Percentiles rank a stretch among this genome's conserved stretches.
These are phyloP conservation scores for Teunomyces kruisii DNA, from an alignment of 805 yeast genomes.

Conservation along the genomic window DNA sequence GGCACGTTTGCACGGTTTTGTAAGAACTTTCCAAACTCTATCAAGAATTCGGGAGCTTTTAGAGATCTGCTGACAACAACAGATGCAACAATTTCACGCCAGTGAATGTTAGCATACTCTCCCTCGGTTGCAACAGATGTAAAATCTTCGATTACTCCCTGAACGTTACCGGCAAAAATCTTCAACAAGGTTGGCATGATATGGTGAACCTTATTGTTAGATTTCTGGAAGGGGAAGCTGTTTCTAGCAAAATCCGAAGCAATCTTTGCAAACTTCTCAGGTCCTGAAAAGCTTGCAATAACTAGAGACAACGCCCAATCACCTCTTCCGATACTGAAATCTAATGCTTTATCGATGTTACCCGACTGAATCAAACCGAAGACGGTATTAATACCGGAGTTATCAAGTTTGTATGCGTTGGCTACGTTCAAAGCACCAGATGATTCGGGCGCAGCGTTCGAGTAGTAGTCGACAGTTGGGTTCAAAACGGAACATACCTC, in stretches of 20 bases:
- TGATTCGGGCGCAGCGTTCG: slow-evolving; percentile 28
- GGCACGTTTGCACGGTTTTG: slow-evolving; percentile 21
- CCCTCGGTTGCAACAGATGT: slow-evolving; percentile 39
- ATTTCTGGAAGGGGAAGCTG: slow-evolving; percentile 40
- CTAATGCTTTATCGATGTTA: slow-evolving; percentile 63
- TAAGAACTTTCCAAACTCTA: slow-evolving; percentile 53
- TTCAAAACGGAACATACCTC: slow-evolving; percentile 39
- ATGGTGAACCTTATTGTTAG: slow-evolving; percentile 40
- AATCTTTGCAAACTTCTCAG: slow-evolving; percentile 56
- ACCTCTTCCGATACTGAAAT: slow-evolving; percentile 56
- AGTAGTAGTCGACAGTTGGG: slow-evolving; percentile 40
- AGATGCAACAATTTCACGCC: slow-evolving; percentile 48
- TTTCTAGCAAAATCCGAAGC: slow-evolving; percentile 58
- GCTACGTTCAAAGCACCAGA: slow-evolving; percentile 25
- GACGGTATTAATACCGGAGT: slow-evolving; percentile 31
- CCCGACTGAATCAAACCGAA: slow-evolving; percentile 55
- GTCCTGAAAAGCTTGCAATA: slow-evolving; percentile 65
- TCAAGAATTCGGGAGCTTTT: slow-evolving; percentile 39
- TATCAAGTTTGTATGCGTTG: slow-evolving; percentile 44
- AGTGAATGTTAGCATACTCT: slow-evolving; percentile 51
- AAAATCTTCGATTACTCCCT: slow-evolving; percentile 52
- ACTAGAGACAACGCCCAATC: slow-evolving; percentile 80
- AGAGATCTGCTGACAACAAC: slow-evolving; percentile 33
- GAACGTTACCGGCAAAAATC: slow-evolving; percentile 61
- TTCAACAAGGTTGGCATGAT: slow-evolving; percentile 59